Base-by-base conservation (phyloP, 2,329 filamentous ascomycete species). In the Diaporthe sp. region DNA sequence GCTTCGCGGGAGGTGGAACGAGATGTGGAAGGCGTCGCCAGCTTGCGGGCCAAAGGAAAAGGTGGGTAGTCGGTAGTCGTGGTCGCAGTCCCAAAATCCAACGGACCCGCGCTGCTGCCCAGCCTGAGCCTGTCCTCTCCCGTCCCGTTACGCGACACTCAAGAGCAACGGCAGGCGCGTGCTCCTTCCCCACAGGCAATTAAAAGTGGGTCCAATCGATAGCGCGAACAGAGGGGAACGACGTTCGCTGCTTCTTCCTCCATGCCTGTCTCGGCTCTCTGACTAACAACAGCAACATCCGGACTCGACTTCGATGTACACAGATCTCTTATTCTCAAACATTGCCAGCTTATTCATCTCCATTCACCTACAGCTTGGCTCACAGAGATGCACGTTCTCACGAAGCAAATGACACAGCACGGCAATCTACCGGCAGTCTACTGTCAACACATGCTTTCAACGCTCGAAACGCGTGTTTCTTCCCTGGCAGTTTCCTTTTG, bases 141-240 rank as follows among this genome's bases (percentile, higher is more conserved):
- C 35, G 58, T 72, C 57, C 45, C 35, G 70, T 72, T 72, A 72
- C 70, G 70, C 70, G 70, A 72, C 70, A 64, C 45, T 57, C 64
- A 33, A 45, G n/a, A 54, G 45, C 57, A 64, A 19, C 33, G 57
- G 70, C 45, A 60, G 57, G 70, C 60, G 73, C 35, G 61, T 68
- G 40, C 54, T 17, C 38, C n/a, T 58, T 57, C 69, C 73, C 68
- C 68, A 72, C 73, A 71, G 35, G 58, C 50, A 71, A 64, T 67
- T 74, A 72, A 68, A 68, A 72, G 58, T 74, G 73, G 73, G 68
- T 7, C 73, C 58, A 7, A 2, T 38, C 64, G n/a, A 19, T 68
- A 68, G 64, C 64, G 47, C 33, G 45, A 40, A 54, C 33, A 15
- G 57, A 38, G 47, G 42, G 64, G 45, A 28, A 68, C 64, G 47